These are phyloP conservation scores for Backusella psychrophila DNA, from an alignment of 192 early-diverging fungal genomes.

Conservation along the genomic window DNA sequence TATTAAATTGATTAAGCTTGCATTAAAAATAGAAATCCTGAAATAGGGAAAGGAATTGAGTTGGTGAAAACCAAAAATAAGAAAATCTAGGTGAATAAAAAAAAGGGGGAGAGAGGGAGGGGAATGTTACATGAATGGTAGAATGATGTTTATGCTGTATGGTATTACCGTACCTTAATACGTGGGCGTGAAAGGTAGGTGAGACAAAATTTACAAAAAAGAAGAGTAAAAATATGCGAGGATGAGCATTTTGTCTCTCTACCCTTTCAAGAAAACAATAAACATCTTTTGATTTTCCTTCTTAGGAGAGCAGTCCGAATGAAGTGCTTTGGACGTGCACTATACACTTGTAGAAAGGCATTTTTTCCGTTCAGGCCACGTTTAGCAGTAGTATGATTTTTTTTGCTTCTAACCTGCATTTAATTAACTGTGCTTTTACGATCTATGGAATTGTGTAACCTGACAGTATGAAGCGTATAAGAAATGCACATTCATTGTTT, in stretches of 20 bases:
- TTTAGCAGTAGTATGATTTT: not conserved
- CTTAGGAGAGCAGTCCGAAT: not conserved
- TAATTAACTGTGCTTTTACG: slow-evolving; percentile 2
- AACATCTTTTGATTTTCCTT: not conserved
- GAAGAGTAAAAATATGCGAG: not conserved
- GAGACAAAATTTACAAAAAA: not conserved
- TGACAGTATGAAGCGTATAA: not conserved
- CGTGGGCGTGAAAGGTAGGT: slow-evolving; percentile 4
- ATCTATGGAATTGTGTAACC: not conserved
- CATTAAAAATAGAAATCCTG: slow-evolving; percentile 9
- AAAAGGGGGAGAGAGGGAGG: not conserved
- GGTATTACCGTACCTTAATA: slow-evolving; percentile 3
- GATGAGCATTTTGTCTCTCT: not conserved
- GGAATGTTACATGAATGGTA: not conserved
- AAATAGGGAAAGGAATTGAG: not conserved
- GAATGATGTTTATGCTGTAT: not conserved
- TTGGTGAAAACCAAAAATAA: not conserved
- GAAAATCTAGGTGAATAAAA: not conserved
- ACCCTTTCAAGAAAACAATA: not conserved
- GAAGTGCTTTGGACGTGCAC: not conserved
- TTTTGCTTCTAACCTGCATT: not conserved
- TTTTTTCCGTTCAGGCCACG: not conserved
- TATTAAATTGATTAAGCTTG: not conserved
- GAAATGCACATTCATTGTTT: not conserved
- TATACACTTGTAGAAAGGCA: not conserved